Conservation (phyloP, 208 protist species). For the Trichomonas vaginalis region DNA sequence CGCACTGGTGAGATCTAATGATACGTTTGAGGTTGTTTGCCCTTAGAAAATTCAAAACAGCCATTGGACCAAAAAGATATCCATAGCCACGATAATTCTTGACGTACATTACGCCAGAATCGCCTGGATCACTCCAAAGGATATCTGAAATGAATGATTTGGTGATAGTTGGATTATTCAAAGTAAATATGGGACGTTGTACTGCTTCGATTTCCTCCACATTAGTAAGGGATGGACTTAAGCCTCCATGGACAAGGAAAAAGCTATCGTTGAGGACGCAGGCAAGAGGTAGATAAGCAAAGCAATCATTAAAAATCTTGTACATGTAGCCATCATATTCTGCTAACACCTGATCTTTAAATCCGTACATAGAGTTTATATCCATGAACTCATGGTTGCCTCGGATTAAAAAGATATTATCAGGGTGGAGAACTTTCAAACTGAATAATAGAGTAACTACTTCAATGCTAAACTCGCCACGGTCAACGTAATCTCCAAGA, state of each 20-base stretch:
- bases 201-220: background rate
- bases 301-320: constrained; percentile 59
- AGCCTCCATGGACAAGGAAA: background rate
- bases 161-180: background rate
- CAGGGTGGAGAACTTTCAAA: constrained; percentile 45
- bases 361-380: constrained; percentile 72
- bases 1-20: background rate
- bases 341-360: constrained; percentile 26
- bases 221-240: background rate
- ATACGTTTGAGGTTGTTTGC: background rate
- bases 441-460: background rate
- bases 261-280: constrained; percentile 37
- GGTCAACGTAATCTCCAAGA: background rate
- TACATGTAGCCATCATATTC: constrained; percentile 62
- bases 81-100: background rate
- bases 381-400: constrained; percentile 74
- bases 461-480: background rate
- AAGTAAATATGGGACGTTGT: background rate
- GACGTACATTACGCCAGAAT: background rate
- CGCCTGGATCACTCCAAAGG: background rate
- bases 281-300: constrained; percentile 60
- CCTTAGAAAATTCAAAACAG: background rate
- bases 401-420: constrained; percentile 61
- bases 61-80: background rate
- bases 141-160: background rate